Percentiles rank a stretch among this genome's conserved stretches.
These are phyloP conservation scores for Tylopilus vinaceipallidus DNA, from an alignment of 768 basidiomycete species.

Conservation along the genomic window DNA sequence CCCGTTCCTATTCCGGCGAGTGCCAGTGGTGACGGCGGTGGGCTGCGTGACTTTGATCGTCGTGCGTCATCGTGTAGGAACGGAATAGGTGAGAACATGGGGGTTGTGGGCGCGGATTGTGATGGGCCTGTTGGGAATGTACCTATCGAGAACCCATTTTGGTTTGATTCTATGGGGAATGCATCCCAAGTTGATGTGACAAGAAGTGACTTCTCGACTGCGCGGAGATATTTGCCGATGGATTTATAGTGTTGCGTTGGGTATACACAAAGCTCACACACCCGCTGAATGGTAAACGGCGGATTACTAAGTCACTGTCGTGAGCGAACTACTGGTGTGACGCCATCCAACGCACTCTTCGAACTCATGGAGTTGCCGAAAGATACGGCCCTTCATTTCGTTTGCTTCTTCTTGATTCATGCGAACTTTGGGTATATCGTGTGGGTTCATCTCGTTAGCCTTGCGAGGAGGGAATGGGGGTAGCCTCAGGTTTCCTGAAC, in stretches of 20 bases:
- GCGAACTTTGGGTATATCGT: conserved; percentile 53
- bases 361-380: conserved; percentile 67
- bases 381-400: conserved; percentile 54
- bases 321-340: conserved; percentile 6
- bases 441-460: conserved; percentile 45
- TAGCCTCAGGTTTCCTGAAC: conserved; percentile 60
- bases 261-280: conserved; percentile 75
- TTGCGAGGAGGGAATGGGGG: conserved; percentile 72
- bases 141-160: conserved; percentile 27
- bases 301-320: conserved; percentile 40
- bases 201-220: conserved; percentile 76
- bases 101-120: conserved; percentile 67
- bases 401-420: conserved; percentile 63
- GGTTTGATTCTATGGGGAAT: conserved; percentile 51
- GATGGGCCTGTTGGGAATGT: conserved; percentile 44
- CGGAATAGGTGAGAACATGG: conserved; percentile 84
- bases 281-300: conserved; percentile 88
- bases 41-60: conserved; percentile 75
- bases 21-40: conserved; percentile 70
- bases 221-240: conserved; percentile 85
- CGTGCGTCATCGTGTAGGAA: conserved; percentile 84
- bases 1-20: conserved; percentile 40
- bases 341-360: conserved; percentile 53
- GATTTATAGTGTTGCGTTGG: conserved; percentile 72
- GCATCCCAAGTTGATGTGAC: conserved; percentile 79